Percentiles rank a stretch among this genome's conserved stretches.
Conservation (phyloP, 2,329 filamentous ascomycete species). For the Cladophialophora psammophila region DNA sequence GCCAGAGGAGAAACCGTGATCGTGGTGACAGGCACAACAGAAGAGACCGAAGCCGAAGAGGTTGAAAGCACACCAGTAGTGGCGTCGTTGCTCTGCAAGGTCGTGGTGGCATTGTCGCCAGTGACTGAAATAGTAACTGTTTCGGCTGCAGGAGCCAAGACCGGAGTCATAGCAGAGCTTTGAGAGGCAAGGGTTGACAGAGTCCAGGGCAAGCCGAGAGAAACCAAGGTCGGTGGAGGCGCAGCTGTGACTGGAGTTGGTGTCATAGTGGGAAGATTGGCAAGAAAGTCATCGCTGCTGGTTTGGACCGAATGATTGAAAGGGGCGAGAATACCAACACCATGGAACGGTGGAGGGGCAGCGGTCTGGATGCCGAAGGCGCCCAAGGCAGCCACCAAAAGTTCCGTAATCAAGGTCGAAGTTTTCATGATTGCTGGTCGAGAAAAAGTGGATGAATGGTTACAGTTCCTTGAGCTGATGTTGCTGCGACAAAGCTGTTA, state of each 20-base stretch:
- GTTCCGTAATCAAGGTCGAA: neutral
- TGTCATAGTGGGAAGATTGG: neutral
- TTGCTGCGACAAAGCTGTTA: neutral
- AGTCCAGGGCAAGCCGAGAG: neutral
- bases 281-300: constrained; percentile 1
- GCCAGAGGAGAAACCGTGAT: constrained; percentile 4
- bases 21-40: neutral
- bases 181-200: neutral
- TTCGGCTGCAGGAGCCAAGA: neutral
- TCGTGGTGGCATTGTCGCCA: neutral
- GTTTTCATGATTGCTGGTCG: neutral
- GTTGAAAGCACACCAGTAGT: neutral
- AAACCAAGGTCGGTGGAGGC: neutral
- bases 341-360: neutral
- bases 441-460: neutral
- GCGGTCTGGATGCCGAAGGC: neutral
- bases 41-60: neutral
- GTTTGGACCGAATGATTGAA: neutral
- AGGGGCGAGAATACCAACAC: neutral
- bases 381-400: neutral
- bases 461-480: neutral
- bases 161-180: neutral
- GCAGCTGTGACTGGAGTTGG: neutral
- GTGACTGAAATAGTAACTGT: neutral
- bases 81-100: neutral